Base-by-base conservation (phyloP, 2,329 filamentous ascomycete species). In the Dothistroma septosporum region DNA sequence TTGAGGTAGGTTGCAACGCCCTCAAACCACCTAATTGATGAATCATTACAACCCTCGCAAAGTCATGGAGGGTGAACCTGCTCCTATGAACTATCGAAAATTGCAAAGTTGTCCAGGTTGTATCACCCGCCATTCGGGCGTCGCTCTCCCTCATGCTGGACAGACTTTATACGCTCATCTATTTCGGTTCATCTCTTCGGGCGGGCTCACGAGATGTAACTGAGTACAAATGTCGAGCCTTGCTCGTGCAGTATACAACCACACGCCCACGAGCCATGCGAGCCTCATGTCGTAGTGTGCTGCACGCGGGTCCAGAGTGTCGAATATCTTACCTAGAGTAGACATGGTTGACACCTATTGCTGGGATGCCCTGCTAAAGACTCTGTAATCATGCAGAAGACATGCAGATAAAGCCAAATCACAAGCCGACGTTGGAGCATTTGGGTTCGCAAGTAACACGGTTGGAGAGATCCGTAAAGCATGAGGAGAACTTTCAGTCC, bases 341-440 rank as follows among this genome's bases (percentile, higher is more conserved):
- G 21, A 28, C 19, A 44, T 54, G 47, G 47, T 58, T 28, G 49
- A 46, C 19, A n/a, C 11, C 14, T 59, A 59, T 46, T 19, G 47
- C 57, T 47, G 24, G 57, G 57, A 59, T 59, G 21, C 57, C 57
- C 32, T 59, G 57, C 31, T 28, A 5, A 6, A 28, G 12, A 10
- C 31, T 19, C 22, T 53, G 47, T 19, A 44, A 44, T 44, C 12
- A 44, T 19, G 41, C 41, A 8, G 16, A 44, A 19, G 16, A 44
- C 41, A 44, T 44, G 41, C 41, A 9, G 4, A 19, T 9, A 44
- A n/a, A n/a, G 41, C 41, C 41, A n/a, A 44, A 59, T 48, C 22
- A 41, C 35, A 35, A 7, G 57, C 19, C 33, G 16, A 31, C 37
- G 53, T 16, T 8, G 41, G n/a, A 54, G 57, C 53, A 54, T 59